Evolutionary conservation across 371 early-diverging fungal genomes (phyloP).

Genomic region (Blakeslea trispora): DNA sequence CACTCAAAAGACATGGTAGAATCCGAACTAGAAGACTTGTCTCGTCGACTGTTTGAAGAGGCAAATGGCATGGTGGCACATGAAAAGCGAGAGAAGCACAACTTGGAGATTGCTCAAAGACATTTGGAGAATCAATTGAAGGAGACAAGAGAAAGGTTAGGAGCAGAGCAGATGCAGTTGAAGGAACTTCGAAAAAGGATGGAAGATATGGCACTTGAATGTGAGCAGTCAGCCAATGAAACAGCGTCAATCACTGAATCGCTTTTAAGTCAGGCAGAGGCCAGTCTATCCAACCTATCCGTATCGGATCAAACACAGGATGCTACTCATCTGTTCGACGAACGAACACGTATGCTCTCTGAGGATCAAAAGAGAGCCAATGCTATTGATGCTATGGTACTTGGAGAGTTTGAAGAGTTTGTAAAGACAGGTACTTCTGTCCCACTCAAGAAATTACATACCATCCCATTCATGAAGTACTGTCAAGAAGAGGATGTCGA

Average conservation of each 20-base stretch:
- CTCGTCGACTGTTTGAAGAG: constrained; percentile 87
- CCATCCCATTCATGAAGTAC: constrained; percentile 79
- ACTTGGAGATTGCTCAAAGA: constrained; percentile 58
- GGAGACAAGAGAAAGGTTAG: constrained; percentile 69
- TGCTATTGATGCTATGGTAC: constrained; percentile 62
- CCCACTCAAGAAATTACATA: constrained; percentile 72
- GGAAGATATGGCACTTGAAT: constrained; percentile 55
- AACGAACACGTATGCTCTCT: constrained; percentile 5
- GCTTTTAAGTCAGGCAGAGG: background rate
- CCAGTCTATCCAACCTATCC: constrained; percentile 12
- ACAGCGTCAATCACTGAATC: background rate
- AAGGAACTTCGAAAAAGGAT: constrained; percentile 72
- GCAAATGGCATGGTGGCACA: constrained; percentile 92
- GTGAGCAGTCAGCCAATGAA: constrained; percentile 13
- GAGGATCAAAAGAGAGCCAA: constrained; percentile 10
- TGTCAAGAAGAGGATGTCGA: constrained; percentile 87
- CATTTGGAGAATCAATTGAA: constrained; percentile 64
- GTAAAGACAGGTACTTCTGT: constrained; percentile 60
- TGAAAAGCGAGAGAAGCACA: constrained; percentile 71
- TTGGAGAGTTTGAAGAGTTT: constrained; percentile 85
- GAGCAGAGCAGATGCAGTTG: constrained; percentile 76
- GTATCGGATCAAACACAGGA: constrained; percentile 25
- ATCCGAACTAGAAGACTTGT: constrained; percentile 90
- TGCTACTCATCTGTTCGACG: constrained; percentile 15
- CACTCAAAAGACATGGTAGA: constrained; percentile 87